Evolutionary conservation across 768 basidiomycete species (phyloP).

Genomic region (Albatrellus ellisii): DNA sequence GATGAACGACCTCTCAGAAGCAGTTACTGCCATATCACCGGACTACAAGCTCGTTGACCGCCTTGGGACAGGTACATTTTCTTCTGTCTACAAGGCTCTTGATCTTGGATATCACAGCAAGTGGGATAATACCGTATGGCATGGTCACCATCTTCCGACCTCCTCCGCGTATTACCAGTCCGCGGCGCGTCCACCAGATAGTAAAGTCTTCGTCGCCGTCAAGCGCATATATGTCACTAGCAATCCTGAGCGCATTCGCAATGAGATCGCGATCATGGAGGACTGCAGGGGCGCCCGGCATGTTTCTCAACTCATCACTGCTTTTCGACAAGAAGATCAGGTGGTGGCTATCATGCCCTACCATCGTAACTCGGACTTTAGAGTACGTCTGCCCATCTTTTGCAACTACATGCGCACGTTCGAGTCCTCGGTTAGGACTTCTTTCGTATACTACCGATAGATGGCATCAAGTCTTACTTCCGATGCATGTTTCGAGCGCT

Average conservation of each 20-base stretch:
- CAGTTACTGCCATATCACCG: slow-evolving; percentile 49
- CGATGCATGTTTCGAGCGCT: slow-evolving; percentile 84
- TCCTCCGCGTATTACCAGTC: slow-evolving; percentile 62
- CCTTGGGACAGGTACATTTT: slow-evolving; percentile 95
- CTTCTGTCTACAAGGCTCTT: slow-evolving; percentile 96
- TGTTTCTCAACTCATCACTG: slow-evolving; percentile 87
- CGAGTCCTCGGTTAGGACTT: slow-evolving; percentile 45
- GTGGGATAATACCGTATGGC: slow-evolving; percentile 69
- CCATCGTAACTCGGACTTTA: slow-evolving; percentile 84
- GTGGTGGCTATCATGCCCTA: slow-evolving; percentile 93
- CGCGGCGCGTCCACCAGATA: slow-evolving; percentile 23
- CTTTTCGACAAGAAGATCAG: slow-evolving; percentile 84
- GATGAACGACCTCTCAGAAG: slow-evolving; percentile 53
- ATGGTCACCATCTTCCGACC: slow-evolving; percentile 42
- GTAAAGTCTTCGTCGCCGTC: slow-evolving; percentile 75
- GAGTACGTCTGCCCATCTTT: slow-evolving; percentile 39
- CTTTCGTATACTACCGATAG: slow-evolving; percentile 59
- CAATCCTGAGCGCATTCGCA: slow-evolving; percentile 81
- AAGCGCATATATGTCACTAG: slow-evolving; percentile 98
- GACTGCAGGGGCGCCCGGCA: slow-evolving; percentile 76
- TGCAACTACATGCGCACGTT: background rate
- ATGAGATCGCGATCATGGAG: slow-evolving; percentile 87
- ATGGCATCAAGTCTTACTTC: slow-evolving; percentile 75
- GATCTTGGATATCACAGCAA: slow-evolving; percentile 65
- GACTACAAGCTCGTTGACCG: slow-evolving; percentile 80